Conservation (phyloP, 2,329 filamentous ascomycete genomes). For the Dactylonectria macrodidyma region DNA sequence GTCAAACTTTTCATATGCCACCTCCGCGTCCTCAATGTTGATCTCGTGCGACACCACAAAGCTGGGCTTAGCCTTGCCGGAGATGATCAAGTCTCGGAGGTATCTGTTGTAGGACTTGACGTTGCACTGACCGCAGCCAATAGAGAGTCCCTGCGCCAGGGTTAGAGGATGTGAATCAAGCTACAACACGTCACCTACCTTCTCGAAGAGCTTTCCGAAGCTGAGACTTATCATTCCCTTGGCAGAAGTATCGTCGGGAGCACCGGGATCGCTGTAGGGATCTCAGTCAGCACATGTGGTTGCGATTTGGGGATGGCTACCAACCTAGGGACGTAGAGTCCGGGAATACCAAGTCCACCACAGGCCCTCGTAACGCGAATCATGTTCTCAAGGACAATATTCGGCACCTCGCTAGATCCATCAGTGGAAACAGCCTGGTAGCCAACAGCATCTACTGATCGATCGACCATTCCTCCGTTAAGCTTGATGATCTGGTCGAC, state of each 20-base stretch:
- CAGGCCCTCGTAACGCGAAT: constrained; percentile 74
- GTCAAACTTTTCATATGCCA: constrained; percentile 77
- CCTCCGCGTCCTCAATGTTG: constrained; percentile 71
- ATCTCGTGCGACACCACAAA: constrained; percentile 79
- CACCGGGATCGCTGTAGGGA: constrained; percentile 70
- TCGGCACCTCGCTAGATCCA: constrained; percentile 72
- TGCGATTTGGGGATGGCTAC: constrained; percentile 1
- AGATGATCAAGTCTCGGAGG: constrained; percentile 75
- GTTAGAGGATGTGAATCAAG: too few relatives aligned
- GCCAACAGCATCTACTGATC: constrained; percentile 76
- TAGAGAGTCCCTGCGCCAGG: constrained; percentile 64
- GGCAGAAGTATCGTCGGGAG: constrained; percentile 71
- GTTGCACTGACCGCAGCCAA: constrained; percentile 77
- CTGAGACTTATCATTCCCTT: constrained; percentile 75
- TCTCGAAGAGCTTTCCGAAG: constrained; percentile 78
- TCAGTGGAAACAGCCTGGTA: constrained; percentile 73
- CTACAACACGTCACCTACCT: too few relatives aligned
- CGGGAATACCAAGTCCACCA: constrained; percentile 74
- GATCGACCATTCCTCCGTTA: constrained; percentile 74
- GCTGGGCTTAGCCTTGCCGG: constrained; percentile 74
- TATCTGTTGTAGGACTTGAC: constrained; percentile 79
- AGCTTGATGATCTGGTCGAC: constrained; percentile 72
- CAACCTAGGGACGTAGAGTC: constrained; percentile 61
- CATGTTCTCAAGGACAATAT: constrained; percentile 75
- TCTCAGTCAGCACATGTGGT: neutral